Base-by-base conservation (phyloP, 116 monocot species). In the Phalaenopsis hybrid region DNA sequence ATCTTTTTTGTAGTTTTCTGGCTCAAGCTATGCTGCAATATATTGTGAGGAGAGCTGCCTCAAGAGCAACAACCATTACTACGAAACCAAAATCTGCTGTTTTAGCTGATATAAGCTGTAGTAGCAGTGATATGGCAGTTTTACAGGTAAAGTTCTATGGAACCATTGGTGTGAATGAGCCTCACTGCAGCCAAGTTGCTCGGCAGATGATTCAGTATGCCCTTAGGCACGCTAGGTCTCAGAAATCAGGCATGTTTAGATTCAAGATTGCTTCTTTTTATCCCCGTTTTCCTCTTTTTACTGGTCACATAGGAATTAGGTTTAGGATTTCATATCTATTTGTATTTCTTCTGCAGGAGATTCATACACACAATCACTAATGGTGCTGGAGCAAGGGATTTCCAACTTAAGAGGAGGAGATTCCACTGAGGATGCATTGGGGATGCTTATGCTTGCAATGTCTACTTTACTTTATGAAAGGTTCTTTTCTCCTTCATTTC, bases 401-500 rank as follows among this genome's bases (percentile, higher is more conserved):
- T 81, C 89, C 65, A 92, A 91, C 79, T 73, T 93, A 45, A 78
- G 63, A 48, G 81, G 67, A 23, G 82, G 79, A 4, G 87, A 80
- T 20, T 57, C 83, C 12, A 80, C 68, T n/a, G 86, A 81, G 25
- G 89, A 93, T 45, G 86, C 90, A 5, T 52, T 80, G 18, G 95
- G 87, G 31, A 84, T 88, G 90, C 67, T 99, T 28, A 67, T 85
- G 75, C 90, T 95, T n/a, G 93, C 98, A 17, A 95, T 99, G 88
- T 89, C 98, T 50, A 92, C 98, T 45, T 92, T 99, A 81, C 89
- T 90, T 45, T 91, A 95, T 78, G 92, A 95, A 87, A 93, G 98
- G 95, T 93, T 72, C 0, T 4, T 69, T 61, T 79, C 49, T 43
- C 31, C 57, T 31, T 78, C 51, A 25, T 8, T 46, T 17, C 50